Evolutionary conservation across 2,329 filamentous ascomycete species (phyloP), one percentile per base, ranked within the genome.

Genomic region (Colletotrichum sp.): DNA sequence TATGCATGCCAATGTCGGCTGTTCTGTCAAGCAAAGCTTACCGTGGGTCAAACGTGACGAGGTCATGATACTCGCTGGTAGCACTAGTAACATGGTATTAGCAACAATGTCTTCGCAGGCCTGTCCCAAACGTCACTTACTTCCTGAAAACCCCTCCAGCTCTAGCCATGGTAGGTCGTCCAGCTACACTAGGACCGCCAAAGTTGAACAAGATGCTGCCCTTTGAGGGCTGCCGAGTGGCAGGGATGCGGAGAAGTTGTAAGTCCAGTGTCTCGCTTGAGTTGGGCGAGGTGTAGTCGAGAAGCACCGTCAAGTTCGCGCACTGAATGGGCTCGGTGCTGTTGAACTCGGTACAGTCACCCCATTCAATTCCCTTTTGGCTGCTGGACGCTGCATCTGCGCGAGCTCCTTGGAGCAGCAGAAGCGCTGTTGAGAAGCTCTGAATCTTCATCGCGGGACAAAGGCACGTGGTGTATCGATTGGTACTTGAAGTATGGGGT

Each of bases 261-360:
- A 78, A 63, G 2, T 69, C 30, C 13, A 78, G 34, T 2, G 71
- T 83, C 43, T 81, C 72, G 24, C 73, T 78, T 9, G 78, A 79
- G 32, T 78, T 67, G 2, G 58, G n/a, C 7, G 80, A 64, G 1
- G 81, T 82, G 65, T 87, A 87, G 76, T 87, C 86, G 5, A 87
- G 81, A 4, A 86, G 85, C 0, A 87, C 85, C 0, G 76, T 63
- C 18, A 87, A 74, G n/a, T 75, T 83, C 7, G 81, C 83, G 75
- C 85, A 87, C 14, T 84, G 78, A n/a, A 81, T 71, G 5, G 77
- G 74, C 4, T 81, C 26, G 4, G 24, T 77, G 65, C 74, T 62
- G 48, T 67, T 74, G 36, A 71, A 30, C 3, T 63, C 55, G 10
- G 70, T 5, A 59, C 69, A 73, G 1, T 14, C 24, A 0, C 58